Evolutionary conservation across 306 rosid species (phyloP).

Genomic region (Cotoneaster glaucophyllus): DNA sequence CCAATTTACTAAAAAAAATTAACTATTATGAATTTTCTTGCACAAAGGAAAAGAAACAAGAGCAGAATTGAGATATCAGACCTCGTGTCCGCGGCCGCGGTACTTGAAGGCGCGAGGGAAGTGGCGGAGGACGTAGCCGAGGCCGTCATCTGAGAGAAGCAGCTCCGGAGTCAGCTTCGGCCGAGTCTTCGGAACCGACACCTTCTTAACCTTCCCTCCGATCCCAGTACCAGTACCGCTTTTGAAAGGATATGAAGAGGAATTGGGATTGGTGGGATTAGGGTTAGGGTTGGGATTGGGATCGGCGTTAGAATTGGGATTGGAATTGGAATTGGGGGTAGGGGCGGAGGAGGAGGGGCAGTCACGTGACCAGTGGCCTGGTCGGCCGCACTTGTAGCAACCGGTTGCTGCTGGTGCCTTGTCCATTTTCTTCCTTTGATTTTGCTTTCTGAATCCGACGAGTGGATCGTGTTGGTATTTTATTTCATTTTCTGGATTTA

Average conservation of each 20-base stretch:
- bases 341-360: conserved; percentile 65
- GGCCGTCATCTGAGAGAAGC: conserved; percentile 87
- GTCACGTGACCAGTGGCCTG: conserved; percentile 99
- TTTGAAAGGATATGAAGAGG: conserved; percentile 23
- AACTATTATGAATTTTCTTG: background rate
- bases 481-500: background rate
- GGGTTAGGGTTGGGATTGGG: conserved; percentile 21
- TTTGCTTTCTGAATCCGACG: background rate
- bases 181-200: conserved; percentile 40
- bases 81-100: conserved; percentile 91
- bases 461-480: background rate
- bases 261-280: conserved; percentile 5
- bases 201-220: conserved; percentile 47
- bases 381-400: conserved; percentile 91
- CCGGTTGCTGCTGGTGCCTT: conserved; percentile 65
- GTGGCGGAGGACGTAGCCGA: conserved; percentile 89
- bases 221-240: background rate
- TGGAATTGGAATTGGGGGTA: conserved; percentile 18
- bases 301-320: conserved; percentile 14
- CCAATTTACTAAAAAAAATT: too few relatives aligned
- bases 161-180: conserved; percentile 86
- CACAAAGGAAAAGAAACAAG: background rate
- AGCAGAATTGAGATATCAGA: background rate
- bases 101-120: conserved; percentile 77
- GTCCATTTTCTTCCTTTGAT: background rate